A percentile compares a stretch with the other conserved stretches of the same genome.
Conservation (phyloP, 78 protist species). For the Dictyostelium firmibasis region DNA sequence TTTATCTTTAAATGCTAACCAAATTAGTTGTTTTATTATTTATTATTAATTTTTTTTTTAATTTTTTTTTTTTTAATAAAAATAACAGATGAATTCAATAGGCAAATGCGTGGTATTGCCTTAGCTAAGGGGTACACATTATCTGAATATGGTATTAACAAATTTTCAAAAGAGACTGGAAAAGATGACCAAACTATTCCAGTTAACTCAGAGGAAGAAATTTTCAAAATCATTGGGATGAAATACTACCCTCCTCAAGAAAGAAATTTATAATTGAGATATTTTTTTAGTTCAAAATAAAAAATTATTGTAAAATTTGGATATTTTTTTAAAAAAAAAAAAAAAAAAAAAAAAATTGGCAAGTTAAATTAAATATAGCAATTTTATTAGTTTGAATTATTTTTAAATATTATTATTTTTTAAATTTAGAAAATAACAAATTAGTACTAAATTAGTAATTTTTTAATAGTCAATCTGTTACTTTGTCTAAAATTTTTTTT, state of each 20-base stretch:
- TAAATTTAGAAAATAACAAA: too few species aligned
- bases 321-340: too few species aligned
- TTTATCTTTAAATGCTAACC: constrained; percentile 6
- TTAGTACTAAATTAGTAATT: too few species aligned
- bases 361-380: too few species aligned
- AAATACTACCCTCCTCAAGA: constrained; percentile 37
- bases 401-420: too few species aligned
- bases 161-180: background rate
- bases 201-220: constrained; percentile 30
- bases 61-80: background rate
- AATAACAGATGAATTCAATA: constrained; percentile 5
- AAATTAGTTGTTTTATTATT: background rate
- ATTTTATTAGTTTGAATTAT: too few species aligned
- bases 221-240: constrained; percentile 44
- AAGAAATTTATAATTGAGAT: constrained; percentile 32
- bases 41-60: background rate
- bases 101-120: constrained; percentile 13
- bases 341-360: background rate
- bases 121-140: constrained; percentile 26
- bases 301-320: too few species aligned
- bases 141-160: constrained; percentile 31
- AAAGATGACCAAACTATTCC: background rate
- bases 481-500: too few species aligned
- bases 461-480: too few species aligned
- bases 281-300: background rate